phyloP scores from a whole-genome alignment of 2,329 filamentous ascomycete species.

The Pyricularia sp. region DNA sequence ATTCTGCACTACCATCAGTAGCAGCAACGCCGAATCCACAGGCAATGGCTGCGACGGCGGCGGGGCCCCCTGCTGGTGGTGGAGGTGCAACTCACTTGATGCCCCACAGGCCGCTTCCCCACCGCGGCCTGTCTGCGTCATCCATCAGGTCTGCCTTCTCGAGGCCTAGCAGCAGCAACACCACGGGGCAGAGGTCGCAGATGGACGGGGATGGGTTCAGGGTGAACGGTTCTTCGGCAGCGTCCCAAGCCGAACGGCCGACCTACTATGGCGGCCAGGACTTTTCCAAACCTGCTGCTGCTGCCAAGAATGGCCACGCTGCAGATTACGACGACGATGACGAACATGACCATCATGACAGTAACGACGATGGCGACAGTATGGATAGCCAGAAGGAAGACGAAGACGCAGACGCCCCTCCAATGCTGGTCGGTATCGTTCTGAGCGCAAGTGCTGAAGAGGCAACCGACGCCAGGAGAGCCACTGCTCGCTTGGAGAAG shows the following conservation, averaged over 20 bases:
- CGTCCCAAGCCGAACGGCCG: not conserved
- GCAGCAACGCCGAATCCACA: not conserved
- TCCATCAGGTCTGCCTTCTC: not conserved
- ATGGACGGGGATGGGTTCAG: not conserved
- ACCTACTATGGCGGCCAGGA: not conserved
- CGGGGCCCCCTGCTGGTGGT: not conserved
- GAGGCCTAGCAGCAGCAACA: not conserved
- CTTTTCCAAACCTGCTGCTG: not conserved
- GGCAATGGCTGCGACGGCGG: not conserved
- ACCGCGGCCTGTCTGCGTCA: not conserved
- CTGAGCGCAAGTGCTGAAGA: conserved; percentile 35
- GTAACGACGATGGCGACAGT: not conserved
- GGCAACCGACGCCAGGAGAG: conserved; percentile 36
- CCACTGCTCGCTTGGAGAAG: conserved; percentile 38
- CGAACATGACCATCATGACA: not conserved
- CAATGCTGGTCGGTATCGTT: conserved; percentile 41
- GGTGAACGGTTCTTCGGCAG: not conserved
- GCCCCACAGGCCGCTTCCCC: not conserved
- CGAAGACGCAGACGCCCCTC: conserved; percentile 22
- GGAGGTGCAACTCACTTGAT: not conserved
- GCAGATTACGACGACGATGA: not conserved
- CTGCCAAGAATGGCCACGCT: not conserved
- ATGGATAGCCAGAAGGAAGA: not conserved
- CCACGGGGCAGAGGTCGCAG: not conserved
- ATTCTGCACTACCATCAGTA: not conserved